phyloP scores from a whole-genome alignment of 805 yeast species.

The Candida easanensis region DNA sequence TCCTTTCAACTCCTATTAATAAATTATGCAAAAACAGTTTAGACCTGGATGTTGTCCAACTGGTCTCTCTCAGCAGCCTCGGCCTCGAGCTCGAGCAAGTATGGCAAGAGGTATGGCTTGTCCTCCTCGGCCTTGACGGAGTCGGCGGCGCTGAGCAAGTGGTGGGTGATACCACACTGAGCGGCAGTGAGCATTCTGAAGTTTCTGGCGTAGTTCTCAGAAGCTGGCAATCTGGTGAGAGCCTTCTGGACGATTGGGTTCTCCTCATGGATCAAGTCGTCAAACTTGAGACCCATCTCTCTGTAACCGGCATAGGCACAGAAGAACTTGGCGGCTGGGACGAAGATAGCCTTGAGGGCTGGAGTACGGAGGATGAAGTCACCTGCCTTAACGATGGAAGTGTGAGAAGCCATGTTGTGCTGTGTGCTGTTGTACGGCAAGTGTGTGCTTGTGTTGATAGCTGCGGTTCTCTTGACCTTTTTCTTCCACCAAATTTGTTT shows the following conservation, averaged over 20 bases:
- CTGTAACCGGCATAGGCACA: constrained; percentile 85
- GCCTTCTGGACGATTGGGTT: constrained; percentile 85
- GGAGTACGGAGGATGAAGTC: constrained; percentile 83
- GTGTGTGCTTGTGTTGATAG: background rate
- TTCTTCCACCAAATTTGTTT: constrained; percentile 3
- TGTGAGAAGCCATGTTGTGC: constrained; percentile 33
- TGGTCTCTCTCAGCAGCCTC: constrained; percentile 85
- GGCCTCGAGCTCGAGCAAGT: constrained; percentile 90
- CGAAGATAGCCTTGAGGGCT: constrained; percentile 64
- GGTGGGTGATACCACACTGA: constrained; percentile 82
- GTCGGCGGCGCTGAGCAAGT: constrained; percentile 77
- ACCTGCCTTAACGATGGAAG: constrained; percentile 69
- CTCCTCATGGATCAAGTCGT: constrained; percentile 88
- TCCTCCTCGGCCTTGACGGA: constrained; percentile 80
- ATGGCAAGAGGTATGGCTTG: constrained; percentile 78
- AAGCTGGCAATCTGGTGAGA: constrained; percentile 78
- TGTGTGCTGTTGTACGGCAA: background rate
- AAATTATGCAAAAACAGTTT: constrained; percentile 8
- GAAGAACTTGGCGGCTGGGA: constrained; percentile 79
- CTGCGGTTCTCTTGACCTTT: background rate
- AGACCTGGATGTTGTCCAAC: constrained; percentile 65
- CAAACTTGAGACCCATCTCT: constrained; percentile 87
- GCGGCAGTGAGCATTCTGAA: constrained; percentile 91
- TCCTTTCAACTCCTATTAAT: constrained; percentile 3
- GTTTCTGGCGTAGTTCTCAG: constrained; percentile 85